phyloP scores from a whole-genome alignment of 495 filamentous ascomycete species.

The Neurospora cerealis region DNA sequence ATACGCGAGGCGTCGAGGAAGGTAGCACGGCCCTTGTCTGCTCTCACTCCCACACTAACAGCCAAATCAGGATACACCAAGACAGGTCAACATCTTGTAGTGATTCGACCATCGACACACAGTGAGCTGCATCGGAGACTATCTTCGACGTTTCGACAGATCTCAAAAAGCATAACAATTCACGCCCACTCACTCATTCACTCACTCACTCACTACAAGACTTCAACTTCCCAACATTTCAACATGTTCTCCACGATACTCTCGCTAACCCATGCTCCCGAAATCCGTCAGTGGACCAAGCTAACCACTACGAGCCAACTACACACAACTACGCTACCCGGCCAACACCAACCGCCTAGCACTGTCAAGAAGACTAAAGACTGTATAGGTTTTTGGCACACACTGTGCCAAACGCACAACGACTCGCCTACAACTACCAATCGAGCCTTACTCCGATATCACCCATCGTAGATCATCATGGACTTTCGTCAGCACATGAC shows the following conservation, averaged over 20 bases:
- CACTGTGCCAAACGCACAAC: background rate
- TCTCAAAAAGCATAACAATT: background rate
- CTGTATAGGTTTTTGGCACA: background rate
- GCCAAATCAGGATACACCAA: background rate
- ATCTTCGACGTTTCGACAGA: background rate
- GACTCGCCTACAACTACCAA: background rate
- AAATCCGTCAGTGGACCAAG: background rate
- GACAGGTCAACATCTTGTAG: rapidly evolving
- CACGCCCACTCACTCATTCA: background rate
- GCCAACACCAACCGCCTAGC: background rate
- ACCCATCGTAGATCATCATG: background rate
- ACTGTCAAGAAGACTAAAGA: background rate
- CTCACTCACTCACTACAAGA: background rate
- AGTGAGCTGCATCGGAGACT: background rate
- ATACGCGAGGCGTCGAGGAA: background rate
- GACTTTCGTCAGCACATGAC: background rate
- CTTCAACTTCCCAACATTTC: no score
- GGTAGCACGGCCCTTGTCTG: background rate
- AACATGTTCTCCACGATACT: background rate
- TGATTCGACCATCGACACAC: background rate
- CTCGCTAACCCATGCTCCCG: background rate
- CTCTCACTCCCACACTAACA: background rate
- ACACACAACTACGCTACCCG: background rate
- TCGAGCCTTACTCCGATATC: background rate
- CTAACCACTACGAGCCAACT: background rate